Percentiles rank a stretch among this genome's conserved stretches.
These are phyloP conservation scores for Oryza meridionalis DNA, from an alignment of 176 grass and related monocot species.

Conservation along the genomic window DNA sequence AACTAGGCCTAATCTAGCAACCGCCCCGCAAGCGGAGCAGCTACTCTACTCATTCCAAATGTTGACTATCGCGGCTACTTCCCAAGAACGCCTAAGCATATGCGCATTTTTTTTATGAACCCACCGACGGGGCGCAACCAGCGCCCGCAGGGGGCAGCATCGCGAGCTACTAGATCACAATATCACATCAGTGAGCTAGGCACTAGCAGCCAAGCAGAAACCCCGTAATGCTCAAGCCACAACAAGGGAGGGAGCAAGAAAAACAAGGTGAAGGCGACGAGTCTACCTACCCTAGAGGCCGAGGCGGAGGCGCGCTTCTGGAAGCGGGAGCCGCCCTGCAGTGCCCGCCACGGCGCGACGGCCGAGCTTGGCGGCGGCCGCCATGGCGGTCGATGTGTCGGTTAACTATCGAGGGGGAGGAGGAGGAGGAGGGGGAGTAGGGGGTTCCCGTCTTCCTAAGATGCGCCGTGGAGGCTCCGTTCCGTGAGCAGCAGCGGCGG, in stretches of 20 bases:
- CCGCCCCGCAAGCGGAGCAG: conserved; percentile 23
- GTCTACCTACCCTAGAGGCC: conserved; percentile 34
- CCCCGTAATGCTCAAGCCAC: conserved; percentile 42
- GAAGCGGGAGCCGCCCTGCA: not conserved
- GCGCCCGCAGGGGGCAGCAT: conserved; percentile 1
- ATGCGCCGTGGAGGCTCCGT: too few species aligned
- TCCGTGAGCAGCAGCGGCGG: not conserved
- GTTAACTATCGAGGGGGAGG: too few species aligned
- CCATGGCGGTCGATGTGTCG: conserved; percentile 15
- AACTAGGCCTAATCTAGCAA: conserved; percentile 46
- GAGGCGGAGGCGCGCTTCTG: not conserved
- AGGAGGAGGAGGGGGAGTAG: too few species aligned
- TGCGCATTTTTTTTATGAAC: conserved; percentile 15
- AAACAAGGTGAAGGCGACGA: conserved; percentile 15
- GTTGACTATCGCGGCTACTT: conserved; percentile 40
- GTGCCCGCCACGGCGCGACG: not conserved
- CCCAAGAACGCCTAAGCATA: conserved; percentile 31
- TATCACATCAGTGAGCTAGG: not conserved
- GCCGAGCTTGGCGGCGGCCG: conserved; percentile 9
- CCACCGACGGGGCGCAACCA: conserved; percentile 31
- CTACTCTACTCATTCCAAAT: conserved; percentile 17
- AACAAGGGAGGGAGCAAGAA: conserved; percentile 30
- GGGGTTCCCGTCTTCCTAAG: too few species aligned
- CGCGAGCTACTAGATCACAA: conserved; percentile 30
- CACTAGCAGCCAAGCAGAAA: not conserved